Conservation (phyloP, 2,329 filamentous ascomycete species). For the Aureobasidium sp. region DNA sequence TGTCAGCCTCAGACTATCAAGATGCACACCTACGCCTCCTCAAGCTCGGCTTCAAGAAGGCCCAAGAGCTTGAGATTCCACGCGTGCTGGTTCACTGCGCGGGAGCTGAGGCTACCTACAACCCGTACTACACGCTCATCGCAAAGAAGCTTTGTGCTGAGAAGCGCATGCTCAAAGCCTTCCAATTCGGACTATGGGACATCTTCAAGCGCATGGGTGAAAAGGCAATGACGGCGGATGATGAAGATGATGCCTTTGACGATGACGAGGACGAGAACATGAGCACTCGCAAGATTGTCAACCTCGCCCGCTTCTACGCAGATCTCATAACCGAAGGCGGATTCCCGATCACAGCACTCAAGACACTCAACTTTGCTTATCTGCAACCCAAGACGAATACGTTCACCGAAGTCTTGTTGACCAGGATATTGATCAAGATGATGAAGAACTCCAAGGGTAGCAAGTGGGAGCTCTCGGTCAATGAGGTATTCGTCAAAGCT, state of each 20-base stretch:
- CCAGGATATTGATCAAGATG: constrained; percentile 70
- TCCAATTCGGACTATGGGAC: constrained; percentile 89
- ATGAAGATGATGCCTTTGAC: constrained; percentile 60
- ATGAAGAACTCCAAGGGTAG: constrained; percentile 48
- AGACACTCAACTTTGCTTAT: constrained; percentile 80
- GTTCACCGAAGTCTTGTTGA: constrained; percentile 84
- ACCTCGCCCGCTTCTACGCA: constrained; percentile 73
- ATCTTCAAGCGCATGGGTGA: constrained; percentile 90
- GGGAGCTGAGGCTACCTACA: constrained; percentile 85
- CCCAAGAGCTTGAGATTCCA: constrained; percentile 88
- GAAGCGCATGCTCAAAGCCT: constrained; percentile 79
- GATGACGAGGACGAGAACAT: constrained; percentile 48
- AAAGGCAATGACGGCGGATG: constrained; percentile 63
- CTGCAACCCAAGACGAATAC: constrained; percentile 78
- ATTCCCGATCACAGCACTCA: constrained; percentile 63
- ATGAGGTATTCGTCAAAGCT: constrained; percentile 72
- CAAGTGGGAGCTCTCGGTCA: constrained; percentile 64
- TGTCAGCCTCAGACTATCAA: constrained; percentile 85
- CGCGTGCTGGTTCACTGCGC: constrained; percentile 90
- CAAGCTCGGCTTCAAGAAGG: constrained; percentile 86
- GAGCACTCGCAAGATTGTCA: constrained; percentile 67
- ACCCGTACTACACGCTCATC: constrained; percentile 93
- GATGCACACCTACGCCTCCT: constrained; percentile 84
- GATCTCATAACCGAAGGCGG: constrained; percentile 66
- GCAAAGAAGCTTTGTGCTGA: constrained; percentile 76